A percentile compares a stretch with the other conserved stretches of the same genome.
Evolutionary conservation across 2,329 filamentous ascomycete species (phyloP).

Genomic region (Fusarium praegraminearum): DNA sequence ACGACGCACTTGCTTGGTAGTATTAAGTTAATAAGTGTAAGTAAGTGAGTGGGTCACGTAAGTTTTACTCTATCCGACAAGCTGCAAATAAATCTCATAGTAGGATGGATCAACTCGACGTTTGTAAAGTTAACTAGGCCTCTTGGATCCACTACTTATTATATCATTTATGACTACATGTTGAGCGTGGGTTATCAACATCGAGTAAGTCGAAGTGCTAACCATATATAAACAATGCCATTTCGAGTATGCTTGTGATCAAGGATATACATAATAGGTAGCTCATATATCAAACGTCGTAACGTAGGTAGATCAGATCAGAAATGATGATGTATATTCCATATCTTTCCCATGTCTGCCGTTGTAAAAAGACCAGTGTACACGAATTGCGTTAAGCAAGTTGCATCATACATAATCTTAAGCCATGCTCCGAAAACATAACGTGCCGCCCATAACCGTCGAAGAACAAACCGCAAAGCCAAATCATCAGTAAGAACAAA

Average conservation of each 20-base stretch:
- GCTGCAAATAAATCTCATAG: conserved; percentile 5
- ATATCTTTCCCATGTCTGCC: conserved; percentile 11
- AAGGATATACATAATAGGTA: background rate
- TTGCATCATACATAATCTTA: conserved; percentile 39
- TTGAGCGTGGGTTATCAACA: background rate
- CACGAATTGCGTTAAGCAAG: conserved; percentile 10
- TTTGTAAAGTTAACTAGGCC: background rate
- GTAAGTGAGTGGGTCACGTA: background rate
- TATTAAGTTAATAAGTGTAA: background rate
- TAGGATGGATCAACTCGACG: background rate
- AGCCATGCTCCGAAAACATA: conserved; percentile 38
- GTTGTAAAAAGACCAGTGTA: background rate
- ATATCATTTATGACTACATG: background rate
- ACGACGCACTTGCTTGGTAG: no score
- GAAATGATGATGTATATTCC: conserved; percentile 7
- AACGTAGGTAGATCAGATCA: background rate
- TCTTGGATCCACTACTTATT: background rate
- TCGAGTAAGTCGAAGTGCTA: background rate
- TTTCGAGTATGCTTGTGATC: background rate
- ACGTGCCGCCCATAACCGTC: conserved; percentile 39
- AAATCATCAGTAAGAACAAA: conserved; percentile 23
- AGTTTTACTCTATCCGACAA: background rate
- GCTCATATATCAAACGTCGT: background rate
- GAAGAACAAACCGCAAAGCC: conserved; percentile 22
- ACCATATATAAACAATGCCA: background rate